These are phyloP conservation scores for Trichoderma aggressivum DNA, from an alignment of 2,329 filamentous ascomycete genomes.

Conservation along the genomic window DNA sequence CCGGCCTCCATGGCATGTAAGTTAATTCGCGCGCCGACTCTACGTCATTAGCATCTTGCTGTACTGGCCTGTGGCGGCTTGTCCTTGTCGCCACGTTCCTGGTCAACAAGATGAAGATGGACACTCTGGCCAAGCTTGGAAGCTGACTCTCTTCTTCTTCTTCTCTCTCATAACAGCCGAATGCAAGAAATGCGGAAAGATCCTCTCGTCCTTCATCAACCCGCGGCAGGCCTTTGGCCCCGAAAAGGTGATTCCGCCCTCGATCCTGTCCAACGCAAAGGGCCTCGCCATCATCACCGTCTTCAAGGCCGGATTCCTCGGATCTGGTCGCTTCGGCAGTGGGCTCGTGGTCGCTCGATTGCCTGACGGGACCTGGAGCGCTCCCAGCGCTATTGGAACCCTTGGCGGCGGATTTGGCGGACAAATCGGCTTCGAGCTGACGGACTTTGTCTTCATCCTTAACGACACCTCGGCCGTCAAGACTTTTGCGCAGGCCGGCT, in stretches of 20 bases:
- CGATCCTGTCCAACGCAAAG: conserved; percentile 87
- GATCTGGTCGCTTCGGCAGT: conserved; percentile 76
- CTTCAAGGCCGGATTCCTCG: conserved; percentile 82
- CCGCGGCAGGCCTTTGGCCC: conserved; percentile 90
- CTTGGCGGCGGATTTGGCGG: conserved; percentile 80
- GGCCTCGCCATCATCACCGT: conserved; percentile 83
- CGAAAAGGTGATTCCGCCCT: conserved; percentile 93
- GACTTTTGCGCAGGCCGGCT: conserved; percentile 89
- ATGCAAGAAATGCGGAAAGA: conserved; percentile 96
- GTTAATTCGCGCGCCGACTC: conserved; percentile 29
- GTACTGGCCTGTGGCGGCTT: conserved; percentile 1
- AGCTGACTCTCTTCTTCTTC: conserved; percentile 7
- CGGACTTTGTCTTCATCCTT: conserved; percentile 96
- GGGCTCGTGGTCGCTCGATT: conserved; percentile 79
- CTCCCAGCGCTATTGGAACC: conserved; percentile 76
- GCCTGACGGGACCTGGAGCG: conserved; percentile 74
- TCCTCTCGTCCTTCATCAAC: conserved; percentile 90
- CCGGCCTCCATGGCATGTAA: conserved; percentile 66
- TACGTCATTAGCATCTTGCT: not conserved
- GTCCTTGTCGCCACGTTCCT: conserved; percentile 11
- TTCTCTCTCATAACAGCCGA: conserved; percentile 62
- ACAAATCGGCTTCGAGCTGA: conserved; percentile 83
- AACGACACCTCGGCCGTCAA: conserved; percentile 88
- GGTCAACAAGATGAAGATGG: not conserved
- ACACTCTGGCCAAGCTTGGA: not conserved